A percentile compares a stretch with the other conserved stretches of the same genome.
Evolutionary conservation across 2,329 filamentous ascomycete genomes (phyloP).

Genomic region (Ophiostoma fasciatum): DNA sequence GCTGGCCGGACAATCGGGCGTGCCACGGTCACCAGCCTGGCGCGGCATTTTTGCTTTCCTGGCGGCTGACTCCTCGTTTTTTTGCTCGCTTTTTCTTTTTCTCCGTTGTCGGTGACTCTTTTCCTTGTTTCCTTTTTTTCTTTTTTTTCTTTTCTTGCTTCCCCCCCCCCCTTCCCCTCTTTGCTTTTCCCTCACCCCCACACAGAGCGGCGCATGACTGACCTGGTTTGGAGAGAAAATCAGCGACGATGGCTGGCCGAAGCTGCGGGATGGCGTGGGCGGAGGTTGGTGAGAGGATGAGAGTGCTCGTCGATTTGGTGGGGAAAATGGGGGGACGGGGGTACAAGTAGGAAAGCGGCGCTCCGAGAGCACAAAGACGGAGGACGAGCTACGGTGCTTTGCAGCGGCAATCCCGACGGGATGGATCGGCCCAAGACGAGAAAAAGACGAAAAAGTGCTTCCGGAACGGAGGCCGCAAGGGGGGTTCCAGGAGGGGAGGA

Average conservation of each 20-base stretch:
- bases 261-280: too few relatives aligned
- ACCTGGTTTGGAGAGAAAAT: constrained; percentile 6
- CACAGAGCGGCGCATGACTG: too few relatives aligned
- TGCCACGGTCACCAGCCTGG: too few relatives aligned
- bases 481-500: too few relatives aligned
- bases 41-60: constrained; percentile 7
- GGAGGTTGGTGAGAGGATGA: constrained; percentile 1
- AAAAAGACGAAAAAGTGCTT: background rate
- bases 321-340: background rate
- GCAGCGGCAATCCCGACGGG: constrained; percentile 5
- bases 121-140: background rate
- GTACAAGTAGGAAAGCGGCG: background rate
- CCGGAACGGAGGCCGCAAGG: background rate
- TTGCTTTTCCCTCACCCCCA: background rate
- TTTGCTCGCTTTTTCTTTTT: background rate
- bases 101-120: background rate
- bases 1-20: too few relatives aligned
- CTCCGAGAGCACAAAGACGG: too few relatives aligned
- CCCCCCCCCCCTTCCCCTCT: background rate
- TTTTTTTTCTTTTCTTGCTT: background rate
- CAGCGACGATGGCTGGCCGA: constrained; percentile 3
- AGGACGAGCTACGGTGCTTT: constrained; percentile 6
- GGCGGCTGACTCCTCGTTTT: background rate
- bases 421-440: constrained; percentile 3
- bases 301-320: too few relatives aligned